These are phyloP conservation scores for Botryotinia narcissicola DNA, from an alignment of 2,329 filamentous ascomycete species.

Conservation along the genomic window DNA sequence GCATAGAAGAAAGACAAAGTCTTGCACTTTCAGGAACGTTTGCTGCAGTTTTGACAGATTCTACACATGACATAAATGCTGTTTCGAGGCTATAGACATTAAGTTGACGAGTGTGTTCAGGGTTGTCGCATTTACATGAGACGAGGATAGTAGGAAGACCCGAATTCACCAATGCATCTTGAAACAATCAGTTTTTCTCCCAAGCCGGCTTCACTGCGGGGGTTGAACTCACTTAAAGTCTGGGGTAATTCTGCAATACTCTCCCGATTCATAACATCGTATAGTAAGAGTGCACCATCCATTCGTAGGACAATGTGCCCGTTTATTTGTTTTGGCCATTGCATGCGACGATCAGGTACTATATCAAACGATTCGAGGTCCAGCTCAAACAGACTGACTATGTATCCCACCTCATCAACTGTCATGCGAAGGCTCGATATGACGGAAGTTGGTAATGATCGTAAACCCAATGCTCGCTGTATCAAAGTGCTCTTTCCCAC, in stretches of 20 bases:
- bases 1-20: constrained; percentile 71
- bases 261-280: constrained; percentile 78
- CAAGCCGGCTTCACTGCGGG: constrained; percentile 9
- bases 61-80: constrained; percentile 66
- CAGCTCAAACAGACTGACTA: constrained; percentile 63
- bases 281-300: constrained; percentile 81
- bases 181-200: constrained; percentile 23
- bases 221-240: constrained; percentile 68
- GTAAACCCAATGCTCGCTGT: constrained; percentile 58
- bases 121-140: constrained; percentile 85
- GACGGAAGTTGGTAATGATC: constrained; percentile 52
- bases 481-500: constrained; percentile 69
- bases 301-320: constrained; percentile 71
- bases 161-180: constrained; percentile 72
- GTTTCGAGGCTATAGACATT: constrained; percentile 66
- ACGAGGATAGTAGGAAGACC: constrained; percentile 76
- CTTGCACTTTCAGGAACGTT: constrained; percentile 70
- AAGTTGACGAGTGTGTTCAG: constrained; percentile 66
- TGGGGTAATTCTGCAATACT: constrained; percentile 73
- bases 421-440: constrained; percentile 56
- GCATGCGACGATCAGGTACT: constrained; percentile 55
- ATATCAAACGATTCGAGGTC: constrained; percentile 65
- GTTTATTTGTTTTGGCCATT: constrained; percentile 66
- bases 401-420: constrained; percentile 56
- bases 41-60: constrained; percentile 70